Percentiles rank a stretch among this genome's conserved stretches.
phyloP scores from a whole-genome alignment of 176 grass and related monocot genomes.

The Bolboschoenus planiculmis region DNA sequence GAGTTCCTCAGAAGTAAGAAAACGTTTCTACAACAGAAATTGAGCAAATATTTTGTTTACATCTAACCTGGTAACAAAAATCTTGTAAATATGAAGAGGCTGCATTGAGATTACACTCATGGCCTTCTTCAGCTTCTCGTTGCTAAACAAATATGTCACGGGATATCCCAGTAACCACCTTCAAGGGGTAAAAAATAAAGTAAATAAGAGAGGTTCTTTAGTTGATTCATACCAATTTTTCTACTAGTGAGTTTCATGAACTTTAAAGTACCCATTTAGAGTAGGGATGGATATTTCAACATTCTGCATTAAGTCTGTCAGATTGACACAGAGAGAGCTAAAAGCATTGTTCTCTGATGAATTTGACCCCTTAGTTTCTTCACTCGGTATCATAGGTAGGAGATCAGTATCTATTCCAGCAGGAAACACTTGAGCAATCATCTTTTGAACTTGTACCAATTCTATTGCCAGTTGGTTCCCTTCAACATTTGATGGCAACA shows the following conservation, averaged over 20 bases:
- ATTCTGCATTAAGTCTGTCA: slow-evolving; percentile 37
- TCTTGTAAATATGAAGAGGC: slow-evolving; percentile 68
- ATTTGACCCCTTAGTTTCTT: slow-evolving; percentile 10
- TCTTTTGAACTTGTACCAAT: slow-evolving; percentile 47
- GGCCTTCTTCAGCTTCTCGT: slow-evolving; percentile 35
- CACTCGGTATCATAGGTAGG: neutral
- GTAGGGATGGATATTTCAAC: slow-evolving; percentile 51
- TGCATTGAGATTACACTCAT: slow-evolving; percentile 44
- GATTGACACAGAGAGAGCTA: slow-evolving; percentile 40
- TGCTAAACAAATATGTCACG: slow-evolving; percentile 64
- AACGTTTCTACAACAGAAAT: neutral
- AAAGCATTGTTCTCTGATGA: slow-evolving; percentile 19
- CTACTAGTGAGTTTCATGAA: neutral
- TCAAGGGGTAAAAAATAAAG: neutral
- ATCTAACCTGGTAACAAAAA: slow-evolving; percentile 53
- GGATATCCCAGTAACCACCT: slow-evolving; percentile 97
- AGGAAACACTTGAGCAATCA: slow-evolving; percentile 53
- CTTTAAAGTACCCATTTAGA: slow-evolving; percentile 63
- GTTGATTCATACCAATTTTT: neutral
- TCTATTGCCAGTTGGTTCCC: slow-evolving; percentile 34
- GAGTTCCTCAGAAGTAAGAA: neutral
- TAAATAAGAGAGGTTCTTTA: neutral
- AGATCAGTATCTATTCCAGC: slow-evolving; percentile 24
- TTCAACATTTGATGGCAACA: slow-evolving; percentile 43
- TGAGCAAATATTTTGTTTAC: neutral